Evolutionary conservation across 2,329 filamentous ascomycete species (phyloP).

Genomic region (Aureobasidium lini): DNA sequence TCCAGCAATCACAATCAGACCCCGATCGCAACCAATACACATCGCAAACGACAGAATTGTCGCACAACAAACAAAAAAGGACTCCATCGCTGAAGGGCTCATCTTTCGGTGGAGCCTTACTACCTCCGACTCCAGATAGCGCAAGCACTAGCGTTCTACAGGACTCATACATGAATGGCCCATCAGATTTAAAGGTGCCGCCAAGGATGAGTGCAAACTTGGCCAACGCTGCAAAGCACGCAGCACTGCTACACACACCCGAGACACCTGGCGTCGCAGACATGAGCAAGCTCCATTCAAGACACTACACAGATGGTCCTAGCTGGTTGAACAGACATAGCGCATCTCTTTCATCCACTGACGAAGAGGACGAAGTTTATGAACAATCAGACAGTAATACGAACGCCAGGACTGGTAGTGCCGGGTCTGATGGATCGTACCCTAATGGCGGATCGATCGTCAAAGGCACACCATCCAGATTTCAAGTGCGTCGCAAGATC

Average conservation of each 20-base stretch:
- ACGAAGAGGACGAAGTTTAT: conserved; percentile 15
- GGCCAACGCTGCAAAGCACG: neutral
- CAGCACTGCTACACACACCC: neutral
- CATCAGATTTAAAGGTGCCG: neutral
- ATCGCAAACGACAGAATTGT: neutral
- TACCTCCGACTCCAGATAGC: conserved; percentile 29
- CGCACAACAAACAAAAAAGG: neutral
- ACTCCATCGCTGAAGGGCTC: conserved; percentile 16
- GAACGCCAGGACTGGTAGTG: conserved; percentile 17
- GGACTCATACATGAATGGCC: conserved; percentile 17
- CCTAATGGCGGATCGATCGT: conserved; percentile 28
- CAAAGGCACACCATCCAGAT: conserved; percentile 29
- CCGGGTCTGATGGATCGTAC: conserved; percentile 23
- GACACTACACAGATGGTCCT: neutral
- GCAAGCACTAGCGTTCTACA: conserved; percentile 27
- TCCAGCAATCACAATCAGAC: neutral
- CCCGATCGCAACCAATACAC: neutral
- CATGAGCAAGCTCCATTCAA: neutral
- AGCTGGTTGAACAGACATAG: conserved; percentile 6
- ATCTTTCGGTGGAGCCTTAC: conserved; percentile 21
- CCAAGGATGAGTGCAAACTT: neutral
- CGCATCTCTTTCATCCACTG: conserved; percentile 11
- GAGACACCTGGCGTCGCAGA: neutral
- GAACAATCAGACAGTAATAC: conserved; percentile 13
- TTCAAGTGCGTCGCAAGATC: conserved; percentile 23